A percentile compares a stretch with the other conserved stretches of the same genome.
Conservation (phyloP, 169 alveolate genomes). For the Eimeria acervulina region DNA sequence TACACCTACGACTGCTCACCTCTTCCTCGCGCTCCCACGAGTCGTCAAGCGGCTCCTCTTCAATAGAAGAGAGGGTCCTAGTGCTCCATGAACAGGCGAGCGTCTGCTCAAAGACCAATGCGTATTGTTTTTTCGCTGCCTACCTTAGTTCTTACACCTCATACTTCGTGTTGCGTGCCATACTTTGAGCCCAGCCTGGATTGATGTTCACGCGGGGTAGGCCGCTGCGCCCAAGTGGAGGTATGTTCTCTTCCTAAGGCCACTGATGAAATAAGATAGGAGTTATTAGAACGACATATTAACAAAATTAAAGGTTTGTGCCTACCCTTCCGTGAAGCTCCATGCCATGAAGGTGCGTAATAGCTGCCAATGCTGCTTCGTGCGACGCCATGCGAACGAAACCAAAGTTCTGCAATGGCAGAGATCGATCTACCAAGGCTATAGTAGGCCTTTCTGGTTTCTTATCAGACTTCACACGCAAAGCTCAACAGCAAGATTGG, state of each 20-base stretch:
- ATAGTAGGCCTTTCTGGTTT: neutral
- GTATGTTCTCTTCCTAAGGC: neutral
- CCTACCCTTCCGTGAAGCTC: conserved; percentile 64
- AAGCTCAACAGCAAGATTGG: neutral
- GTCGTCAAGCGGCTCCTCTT: conserved; percentile 46
- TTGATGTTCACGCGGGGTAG: neutral
- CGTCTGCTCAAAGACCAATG: conserved; percentile 12
- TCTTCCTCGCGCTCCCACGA: conserved; percentile 75
- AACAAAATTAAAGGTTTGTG: neutral
- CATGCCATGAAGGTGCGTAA: conserved; percentile 57
- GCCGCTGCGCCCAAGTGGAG: neutral
- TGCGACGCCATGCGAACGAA: conserved; percentile 71
- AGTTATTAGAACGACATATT: neutral
- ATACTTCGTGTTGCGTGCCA: neutral
- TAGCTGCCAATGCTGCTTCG: conserved; percentile 76
- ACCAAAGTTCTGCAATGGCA: conserved; percentile 47
- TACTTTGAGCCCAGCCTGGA: neutral
- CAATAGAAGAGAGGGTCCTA: conserved; percentile 13
- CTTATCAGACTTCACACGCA: neutral
- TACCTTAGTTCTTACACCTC: neutral
- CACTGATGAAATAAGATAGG: neutral
- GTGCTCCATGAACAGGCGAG: conserved; percentile 67
- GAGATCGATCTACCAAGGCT: neutral
- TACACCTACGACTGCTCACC: conserved; percentile 4
- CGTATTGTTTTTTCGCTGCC: neutral